Evolutionary conservation across 352 stramenopile genomes (phyloP).

Genomic region (Phytophthora meadii): DNA sequence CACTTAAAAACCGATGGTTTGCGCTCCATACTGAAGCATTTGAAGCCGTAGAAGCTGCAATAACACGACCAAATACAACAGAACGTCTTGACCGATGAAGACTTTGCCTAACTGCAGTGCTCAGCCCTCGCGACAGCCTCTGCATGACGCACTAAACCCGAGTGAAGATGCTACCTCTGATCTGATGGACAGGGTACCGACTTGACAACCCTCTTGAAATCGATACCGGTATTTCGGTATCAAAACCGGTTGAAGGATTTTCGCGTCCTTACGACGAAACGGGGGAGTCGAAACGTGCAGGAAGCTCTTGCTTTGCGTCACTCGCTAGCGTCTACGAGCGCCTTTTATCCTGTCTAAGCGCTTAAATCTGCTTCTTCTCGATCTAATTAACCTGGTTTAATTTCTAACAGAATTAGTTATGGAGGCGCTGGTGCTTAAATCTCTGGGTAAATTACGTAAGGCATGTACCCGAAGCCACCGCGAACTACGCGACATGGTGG

Average conservation of each 20-base stretch:
- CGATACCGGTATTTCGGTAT: too few species aligned
- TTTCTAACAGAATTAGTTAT: slow-evolving; percentile 27
- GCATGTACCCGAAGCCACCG: slow-evolving; percentile 73
- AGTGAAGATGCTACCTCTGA: too few species aligned
- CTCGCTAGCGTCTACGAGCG: too few species aligned
- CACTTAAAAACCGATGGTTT: slow-evolving; percentile 20
- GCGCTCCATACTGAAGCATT: slow-evolving; percentile 1
- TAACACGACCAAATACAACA: slow-evolving; percentile 2
- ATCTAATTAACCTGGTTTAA: too few species aligned
- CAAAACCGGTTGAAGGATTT: slow-evolving; percentile 10
- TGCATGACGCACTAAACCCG: slow-evolving; percentile 13
- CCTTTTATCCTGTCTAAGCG: neutral
- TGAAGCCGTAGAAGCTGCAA: neutral
- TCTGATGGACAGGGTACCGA: slow-evolving; percentile 7
- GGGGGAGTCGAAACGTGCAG: slow-evolving; percentile 5
- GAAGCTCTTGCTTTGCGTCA: slow-evolving; percentile 4
- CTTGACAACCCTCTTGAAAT: too few species aligned
- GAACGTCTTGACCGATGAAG: neutral
- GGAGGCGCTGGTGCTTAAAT: slow-evolving; percentile 76
- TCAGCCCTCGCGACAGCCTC: slow-evolving; percentile 21
- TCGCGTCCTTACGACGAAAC: slow-evolving; percentile 27
- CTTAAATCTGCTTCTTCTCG: neutral
- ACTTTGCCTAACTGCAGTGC: neutral
- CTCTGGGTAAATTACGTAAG: slow-evolving; percentile 82
- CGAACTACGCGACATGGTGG: slow-evolving; percentile 76